Evolutionary conservation across 2,329 filamentous ascomycete species (phyloP).

Genomic region (Colletotrichum noveboracense): DNA sequence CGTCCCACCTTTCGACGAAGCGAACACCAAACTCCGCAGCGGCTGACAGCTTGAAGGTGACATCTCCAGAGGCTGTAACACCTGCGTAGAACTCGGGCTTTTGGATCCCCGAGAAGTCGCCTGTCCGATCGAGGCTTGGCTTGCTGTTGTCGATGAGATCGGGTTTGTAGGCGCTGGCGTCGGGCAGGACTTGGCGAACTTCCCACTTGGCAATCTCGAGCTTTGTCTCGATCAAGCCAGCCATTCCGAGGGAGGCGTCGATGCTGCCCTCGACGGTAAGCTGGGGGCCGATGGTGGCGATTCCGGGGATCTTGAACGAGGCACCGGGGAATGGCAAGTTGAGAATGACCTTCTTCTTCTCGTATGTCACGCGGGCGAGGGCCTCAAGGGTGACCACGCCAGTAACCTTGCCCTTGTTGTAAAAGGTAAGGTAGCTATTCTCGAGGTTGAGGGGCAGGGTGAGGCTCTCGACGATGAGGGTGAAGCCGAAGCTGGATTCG

Average conservation of each 20-base stretch:
- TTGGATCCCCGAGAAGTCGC: constrained; percentile 16
- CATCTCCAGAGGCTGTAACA: constrained; percentile 21
- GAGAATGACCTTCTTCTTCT: constrained; percentile 24
- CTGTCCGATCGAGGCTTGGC: constrained; percentile 20
- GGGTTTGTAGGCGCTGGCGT: background rate
- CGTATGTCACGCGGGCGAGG: constrained; percentile 24
- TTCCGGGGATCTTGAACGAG: constrained; percentile 31
- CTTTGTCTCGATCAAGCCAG: constrained; percentile 28
- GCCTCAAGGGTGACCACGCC: constrained; percentile 31
- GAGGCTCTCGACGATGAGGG: constrained; percentile 28
- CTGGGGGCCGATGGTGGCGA: constrained; percentile 35
- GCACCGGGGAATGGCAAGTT: constrained; percentile 30
- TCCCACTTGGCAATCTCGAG: constrained; percentile 32
- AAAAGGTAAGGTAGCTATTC: constrained; percentile 29
- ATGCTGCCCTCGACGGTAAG: constrained; percentile 27
- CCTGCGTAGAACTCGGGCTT: constrained; percentile 26
- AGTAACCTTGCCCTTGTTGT: constrained; percentile 28
- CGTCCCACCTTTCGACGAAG: no score
- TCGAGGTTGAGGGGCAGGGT: constrained; percentile 26
- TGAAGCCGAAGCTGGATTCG: constrained; percentile 31
- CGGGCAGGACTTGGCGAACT: background rate
- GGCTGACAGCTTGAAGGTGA: background rate
- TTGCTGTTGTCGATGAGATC: constrained; percentile 11
- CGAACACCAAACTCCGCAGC: no score
- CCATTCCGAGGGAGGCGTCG: constrained; percentile 26